phyloP scores from a whole-genome alignment of 2,329 filamentous ascomycete genomes.

The Allantophomopsis lycopodina region DNA sequence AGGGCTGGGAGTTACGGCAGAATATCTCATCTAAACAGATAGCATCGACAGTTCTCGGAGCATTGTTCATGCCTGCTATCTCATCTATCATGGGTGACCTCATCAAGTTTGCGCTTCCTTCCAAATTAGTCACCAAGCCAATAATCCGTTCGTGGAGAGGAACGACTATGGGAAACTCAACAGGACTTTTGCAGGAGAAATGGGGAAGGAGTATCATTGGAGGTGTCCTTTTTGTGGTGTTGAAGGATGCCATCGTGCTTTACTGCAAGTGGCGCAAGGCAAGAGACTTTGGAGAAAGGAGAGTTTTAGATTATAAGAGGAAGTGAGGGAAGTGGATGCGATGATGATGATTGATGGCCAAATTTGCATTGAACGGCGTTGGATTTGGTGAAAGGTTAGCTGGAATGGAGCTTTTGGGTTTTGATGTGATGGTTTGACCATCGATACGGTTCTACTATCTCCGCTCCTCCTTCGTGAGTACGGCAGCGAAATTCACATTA shows the following conservation, averaged over 20 bases:
- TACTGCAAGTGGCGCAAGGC: slow-evolving; percentile 52
- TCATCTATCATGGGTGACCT: slow-evolving; percentile 68
- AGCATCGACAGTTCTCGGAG: slow-evolving; percentile 47
- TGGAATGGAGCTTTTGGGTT: too few species aligned
- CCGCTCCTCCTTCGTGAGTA: too few species aligned
- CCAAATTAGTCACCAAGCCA: slow-evolving; percentile 43
- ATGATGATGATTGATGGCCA: too few species aligned
- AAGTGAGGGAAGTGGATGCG: neutral
- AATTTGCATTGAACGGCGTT: too few species aligned
- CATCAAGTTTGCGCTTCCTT: slow-evolving; percentile 54
- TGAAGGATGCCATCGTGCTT: slow-evolving; percentile 54
- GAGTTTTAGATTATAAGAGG: slow-evolving; percentile 22
- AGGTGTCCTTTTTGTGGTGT: slow-evolving; percentile 74
- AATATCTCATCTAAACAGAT: slow-evolving; percentile 35
- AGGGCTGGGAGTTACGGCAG: slow-evolving; percentile 9
- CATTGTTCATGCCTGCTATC: slow-evolving; percentile 69
- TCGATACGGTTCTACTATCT: too few species aligned
- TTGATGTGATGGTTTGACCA: too few species aligned
- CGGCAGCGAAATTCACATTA: too few species aligned
- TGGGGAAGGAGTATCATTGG: slow-evolving; percentile 87
- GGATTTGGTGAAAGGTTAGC: too few species aligned
- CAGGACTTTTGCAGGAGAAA: slow-evolving; percentile 62
- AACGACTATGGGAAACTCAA: slow-evolving; percentile 23
- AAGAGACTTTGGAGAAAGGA: slow-evolving; percentile 37
- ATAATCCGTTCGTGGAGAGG: slow-evolving; percentile 3